Conservation (phyloP, 2,329 filamentous ascomycete genomes). For the Fusarium gaditjirri region DNA sequence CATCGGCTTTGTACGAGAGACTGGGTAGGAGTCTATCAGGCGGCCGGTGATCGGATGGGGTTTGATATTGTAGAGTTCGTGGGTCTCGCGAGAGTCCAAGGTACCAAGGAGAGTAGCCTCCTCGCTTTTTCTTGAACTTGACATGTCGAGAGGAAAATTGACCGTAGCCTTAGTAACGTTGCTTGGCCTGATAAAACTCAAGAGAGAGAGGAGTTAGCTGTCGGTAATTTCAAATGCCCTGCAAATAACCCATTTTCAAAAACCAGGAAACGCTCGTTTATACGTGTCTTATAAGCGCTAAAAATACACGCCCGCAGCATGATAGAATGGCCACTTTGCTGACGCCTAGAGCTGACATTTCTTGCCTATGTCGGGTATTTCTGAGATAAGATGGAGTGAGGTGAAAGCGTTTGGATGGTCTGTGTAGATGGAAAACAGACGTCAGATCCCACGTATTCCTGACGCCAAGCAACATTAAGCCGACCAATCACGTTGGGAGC, state of each 20-base stretch:
- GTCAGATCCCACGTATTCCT: background rate
- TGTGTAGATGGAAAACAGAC: background rate
- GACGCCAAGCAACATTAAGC: background rate
- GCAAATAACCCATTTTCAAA: background rate
- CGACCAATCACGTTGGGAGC: background rate
- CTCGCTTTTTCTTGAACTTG: background rate
- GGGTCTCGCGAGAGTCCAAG: background rate
- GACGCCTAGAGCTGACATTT: background rate
- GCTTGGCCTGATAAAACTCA: accelerated
- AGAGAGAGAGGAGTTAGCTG: too few species aligned
- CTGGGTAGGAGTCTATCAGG: conserved; percentile 30
- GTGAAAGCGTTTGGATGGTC: background rate
- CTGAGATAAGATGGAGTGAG: conserved; percentile 7
- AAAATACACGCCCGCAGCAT: background rate
- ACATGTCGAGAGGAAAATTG: background rate
- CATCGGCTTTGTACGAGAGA: conserved; percentile 26
- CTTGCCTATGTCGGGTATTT: background rate
- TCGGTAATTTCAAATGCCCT: too few species aligned
- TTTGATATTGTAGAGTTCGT: conserved; percentile 18
- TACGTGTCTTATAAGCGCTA: conserved; percentile 14
- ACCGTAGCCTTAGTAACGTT: too few species aligned
- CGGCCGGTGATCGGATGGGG: conserved; percentile 25
- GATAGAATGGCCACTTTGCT: background rate
- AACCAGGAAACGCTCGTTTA: background rate
- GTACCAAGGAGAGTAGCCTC: background rate